These are phyloP conservation scores for Aschersonia sp. DNA, from an alignment of 2,329 filamentous ascomycete species.

Conservation along the genomic window DNA sequence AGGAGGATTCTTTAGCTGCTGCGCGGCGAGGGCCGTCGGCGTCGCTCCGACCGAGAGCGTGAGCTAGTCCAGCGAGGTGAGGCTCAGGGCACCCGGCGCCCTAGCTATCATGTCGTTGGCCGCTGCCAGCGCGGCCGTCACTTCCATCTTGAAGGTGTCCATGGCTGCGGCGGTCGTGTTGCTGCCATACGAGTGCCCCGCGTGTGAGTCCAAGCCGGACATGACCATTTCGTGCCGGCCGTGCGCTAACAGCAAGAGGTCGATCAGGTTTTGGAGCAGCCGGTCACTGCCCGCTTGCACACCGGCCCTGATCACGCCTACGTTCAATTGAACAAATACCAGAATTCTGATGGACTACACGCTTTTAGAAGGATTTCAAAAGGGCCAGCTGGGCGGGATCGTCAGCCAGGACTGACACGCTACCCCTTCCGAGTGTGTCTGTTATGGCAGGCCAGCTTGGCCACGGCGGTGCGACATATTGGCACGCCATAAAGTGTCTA, in stretches of 20 bases:
- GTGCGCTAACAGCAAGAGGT: slow-evolving; percentile 16
- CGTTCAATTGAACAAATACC: slow-evolving; percentile 62
- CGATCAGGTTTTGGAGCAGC: slow-evolving; percentile 33
- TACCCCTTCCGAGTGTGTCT: slow-evolving; percentile 35
- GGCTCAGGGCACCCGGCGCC: slow-evolving; percentile 5
- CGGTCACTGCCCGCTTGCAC: slow-evolving; percentile 33
- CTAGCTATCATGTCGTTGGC: slow-evolving; percentile 9
- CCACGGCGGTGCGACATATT: slow-evolving; percentile 42
- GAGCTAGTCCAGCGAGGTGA: slow-evolving; percentile 10
- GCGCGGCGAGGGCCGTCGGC: slow-evolving; percentile 40
- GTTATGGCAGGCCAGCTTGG: slow-evolving; percentile 44
- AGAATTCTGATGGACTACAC: slow-evolving; percentile 31
- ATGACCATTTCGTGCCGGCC: slow-evolving; percentile 23
- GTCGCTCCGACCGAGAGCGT: slow-evolving; percentile 59
- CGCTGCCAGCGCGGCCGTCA: slow-evolving; percentile 12
- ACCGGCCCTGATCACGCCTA: slow-evolving; percentile 58
- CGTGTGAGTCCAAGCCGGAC: slow-evolving; percentile 58
- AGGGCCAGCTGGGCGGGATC: slow-evolving; percentile 43
- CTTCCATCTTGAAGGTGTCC: slow-evolving; percentile 15
- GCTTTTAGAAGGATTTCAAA: slow-evolving; percentile 25
- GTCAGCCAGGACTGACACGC: slow-evolving; percentile 55
- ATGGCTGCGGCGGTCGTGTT: slow-evolving; percentile 16
- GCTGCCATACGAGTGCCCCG: slow-evolving; percentile 52
- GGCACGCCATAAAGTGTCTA: slow-evolving; percentile 62
- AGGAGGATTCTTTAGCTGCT: slow-evolving; percentile 8